Evolutionary conservation across 1,284 basidiomycete species (phyloP).

Genomic region (Termitomyces sp.): DNA sequence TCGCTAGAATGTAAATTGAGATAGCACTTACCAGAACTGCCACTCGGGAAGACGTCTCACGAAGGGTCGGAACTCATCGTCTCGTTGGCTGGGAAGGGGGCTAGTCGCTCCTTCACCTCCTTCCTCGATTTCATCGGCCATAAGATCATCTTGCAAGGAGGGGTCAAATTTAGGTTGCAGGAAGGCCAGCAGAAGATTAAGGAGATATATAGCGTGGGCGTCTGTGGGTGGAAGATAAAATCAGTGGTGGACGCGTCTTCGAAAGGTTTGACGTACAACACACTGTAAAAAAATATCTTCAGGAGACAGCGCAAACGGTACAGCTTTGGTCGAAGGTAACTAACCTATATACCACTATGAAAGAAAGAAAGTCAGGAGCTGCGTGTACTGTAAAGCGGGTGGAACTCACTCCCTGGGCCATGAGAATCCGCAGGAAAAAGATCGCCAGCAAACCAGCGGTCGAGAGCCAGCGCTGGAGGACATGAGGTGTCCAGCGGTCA

Average conservation of each 20-base stretch:
- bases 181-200: conserved; percentile 87
- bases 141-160: conserved; percentile 86
- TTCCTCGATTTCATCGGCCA: conserved; percentile 94
- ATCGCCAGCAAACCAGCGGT: conserved; percentile 70
- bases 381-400: neutral
- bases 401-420: conserved; percentile 82
- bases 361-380: conserved; percentile 15
- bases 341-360: conserved; percentile 87
- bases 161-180: conserved; percentile 95
- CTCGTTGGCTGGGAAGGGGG: conserved; percentile 59
- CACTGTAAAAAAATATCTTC: conserved; percentile 35
- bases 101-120: conserved; percentile 54
- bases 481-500: conserved; percentile 89
- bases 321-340: conserved; percentile 20
- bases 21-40: conserved; percentile 81
- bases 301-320: neutral
- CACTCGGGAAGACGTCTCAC: conserved; percentile 94
- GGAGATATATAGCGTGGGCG: conserved; percentile 87
- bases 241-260: neutral
- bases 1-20: neutral
- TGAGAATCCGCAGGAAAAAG: conserved; percentile 84
- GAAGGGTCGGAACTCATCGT: conserved; percentile 95
- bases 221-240: conserved; percentile 38
- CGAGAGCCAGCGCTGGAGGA: conserved; percentile 84
- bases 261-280: conserved; percentile 51